Base-by-base conservation (phyloP, 176 grass and related monocot genomes). In the Aegilops tauschii region DNA sequence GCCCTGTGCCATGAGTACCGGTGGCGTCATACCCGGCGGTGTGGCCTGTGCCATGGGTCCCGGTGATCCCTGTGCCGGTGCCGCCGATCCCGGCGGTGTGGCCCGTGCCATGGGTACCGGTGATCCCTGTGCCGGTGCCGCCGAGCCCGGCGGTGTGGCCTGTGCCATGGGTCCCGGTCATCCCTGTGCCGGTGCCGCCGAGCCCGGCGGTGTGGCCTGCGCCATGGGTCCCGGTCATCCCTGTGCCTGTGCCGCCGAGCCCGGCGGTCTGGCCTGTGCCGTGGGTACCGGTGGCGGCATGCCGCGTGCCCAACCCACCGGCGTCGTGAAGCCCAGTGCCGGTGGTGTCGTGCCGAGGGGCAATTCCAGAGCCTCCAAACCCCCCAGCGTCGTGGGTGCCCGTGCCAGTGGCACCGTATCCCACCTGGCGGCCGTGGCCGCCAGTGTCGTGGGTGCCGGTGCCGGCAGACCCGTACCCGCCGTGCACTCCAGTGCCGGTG, bases 391-490 rank as follows among this genome's bases (percentile, higher is more conserved):
- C 86, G 16, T 87, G 69, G 6, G 25, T 34, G n/a, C 86, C 78
- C 5, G 79, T 82, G 44, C 69, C 79, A 1, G 79, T 82, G 13
- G 85, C 8, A 3, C 78, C 69, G 45, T 82, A 76, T 6, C 86
- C 86, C 6, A 71, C 23, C 8, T 82, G 61, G n/a, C 49, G 0
- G 59, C 61, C 86, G 4, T 82, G 76, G 8, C 61, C 85, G 1
- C 40, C 78, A 61, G 59, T 42, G n/a, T 87, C 85, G 29, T 81
- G 56, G 5, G 2, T 6, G 9, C 78, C 69, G 5, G 78, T 87
- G 37, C 85, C 85, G 0, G 84, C 64, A 7, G 67, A 4, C 3
- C 68, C 78, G 42, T 87, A 87, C 58, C 85, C 85, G 54, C 35
- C 36, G 16, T 69, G 17, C 6, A 0, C 17, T 3, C 84, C 84